Conservation (phyloP, 345 rosid species). For the Eucalyptus camaldulensis region DNA sequence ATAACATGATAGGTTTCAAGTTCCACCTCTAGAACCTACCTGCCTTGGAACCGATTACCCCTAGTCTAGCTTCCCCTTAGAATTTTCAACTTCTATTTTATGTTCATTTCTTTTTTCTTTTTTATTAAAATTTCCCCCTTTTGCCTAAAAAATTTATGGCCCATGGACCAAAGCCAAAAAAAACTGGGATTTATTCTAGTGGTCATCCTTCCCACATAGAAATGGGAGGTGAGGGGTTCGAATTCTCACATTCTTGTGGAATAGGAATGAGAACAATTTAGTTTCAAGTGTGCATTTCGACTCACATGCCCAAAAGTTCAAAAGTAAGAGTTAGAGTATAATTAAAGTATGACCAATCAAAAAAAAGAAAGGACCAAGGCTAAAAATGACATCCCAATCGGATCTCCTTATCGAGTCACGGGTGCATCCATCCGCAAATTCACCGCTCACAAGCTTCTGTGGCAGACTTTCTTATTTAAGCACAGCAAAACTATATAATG, state of each 20-base stretch:
- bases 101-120: neutral
- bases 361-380: neutral
- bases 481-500: neutral
- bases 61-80: neutral
- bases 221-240: fast-evolving
- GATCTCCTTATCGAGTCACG: neutral
- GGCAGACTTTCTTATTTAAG: no score
- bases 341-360: no score
- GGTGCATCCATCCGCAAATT: neutral
- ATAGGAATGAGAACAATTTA: no score
- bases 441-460: neutral
- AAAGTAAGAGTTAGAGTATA: no score
- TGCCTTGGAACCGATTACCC: neutral
- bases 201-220: no score
- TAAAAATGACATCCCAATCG: no score
- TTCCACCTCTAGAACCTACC: neutral
- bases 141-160: neutral
- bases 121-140: neutral
- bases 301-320: fast-evolving
- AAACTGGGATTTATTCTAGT: fast-evolving
- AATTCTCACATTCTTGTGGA: no score
- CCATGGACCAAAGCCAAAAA: fast-evolving
- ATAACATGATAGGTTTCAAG: neutral
- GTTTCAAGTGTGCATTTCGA: fast-evolving
- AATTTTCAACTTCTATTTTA: neutral